Conservation (phyloP, 768 basidiomycete genomes). For the Lanmaoa pseudosensibilis region DNA sequence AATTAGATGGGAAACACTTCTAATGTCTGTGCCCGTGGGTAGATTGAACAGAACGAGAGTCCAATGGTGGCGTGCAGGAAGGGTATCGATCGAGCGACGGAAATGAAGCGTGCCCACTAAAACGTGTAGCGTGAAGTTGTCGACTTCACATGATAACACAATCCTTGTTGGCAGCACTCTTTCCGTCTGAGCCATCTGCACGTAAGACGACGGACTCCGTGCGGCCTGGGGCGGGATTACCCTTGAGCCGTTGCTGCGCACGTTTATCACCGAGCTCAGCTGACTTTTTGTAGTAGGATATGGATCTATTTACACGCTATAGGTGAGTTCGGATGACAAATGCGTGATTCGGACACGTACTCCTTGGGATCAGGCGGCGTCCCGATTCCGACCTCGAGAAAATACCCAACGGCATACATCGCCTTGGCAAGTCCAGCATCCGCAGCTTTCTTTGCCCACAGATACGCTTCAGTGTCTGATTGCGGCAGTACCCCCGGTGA, state of each 20-base stretch:
- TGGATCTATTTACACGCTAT: conserved; percentile 48
- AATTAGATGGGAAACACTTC: conserved; percentile 11
- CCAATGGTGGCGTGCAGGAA: not conserved
- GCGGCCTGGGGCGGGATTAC: conserved; percentile 58
- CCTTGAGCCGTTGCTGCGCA: conserved; percentile 78
- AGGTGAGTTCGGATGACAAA: conserved; percentile 1
- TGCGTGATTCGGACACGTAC: conserved; percentile 43
- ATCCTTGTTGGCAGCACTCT: conserved; percentile 65
- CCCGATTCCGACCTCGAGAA: conserved; percentile 92
- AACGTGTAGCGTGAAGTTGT: not conserved
- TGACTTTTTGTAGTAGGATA: conserved; percentile 83
- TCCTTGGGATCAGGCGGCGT: conserved; percentile 64
- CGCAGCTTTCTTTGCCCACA: conserved; percentile 97
- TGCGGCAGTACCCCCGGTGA: conserved; percentile 97
- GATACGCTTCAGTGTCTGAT: conserved; percentile 95
- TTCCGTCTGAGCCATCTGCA: conserved; percentile 47
- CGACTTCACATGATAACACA: conserved; percentile 78
- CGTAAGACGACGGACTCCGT: conserved; percentile 63
- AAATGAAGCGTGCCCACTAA: conserved; percentile 16
- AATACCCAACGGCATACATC: conserved; percentile 98
- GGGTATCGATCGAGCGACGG: conserved; percentile 3
- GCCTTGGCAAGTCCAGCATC: conserved; percentile 91
- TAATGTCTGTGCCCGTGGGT: conserved; percentile 21
- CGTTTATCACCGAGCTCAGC: conserved; percentile 94
- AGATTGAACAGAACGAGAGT: conserved; percentile 10